A percentile compares a stretch with the other conserved stretches of the same genome.
Conservation (phyloP, 2,329 filamentous ascomycete genomes). For the Phaeomoniella chlamydospora region DNA sequence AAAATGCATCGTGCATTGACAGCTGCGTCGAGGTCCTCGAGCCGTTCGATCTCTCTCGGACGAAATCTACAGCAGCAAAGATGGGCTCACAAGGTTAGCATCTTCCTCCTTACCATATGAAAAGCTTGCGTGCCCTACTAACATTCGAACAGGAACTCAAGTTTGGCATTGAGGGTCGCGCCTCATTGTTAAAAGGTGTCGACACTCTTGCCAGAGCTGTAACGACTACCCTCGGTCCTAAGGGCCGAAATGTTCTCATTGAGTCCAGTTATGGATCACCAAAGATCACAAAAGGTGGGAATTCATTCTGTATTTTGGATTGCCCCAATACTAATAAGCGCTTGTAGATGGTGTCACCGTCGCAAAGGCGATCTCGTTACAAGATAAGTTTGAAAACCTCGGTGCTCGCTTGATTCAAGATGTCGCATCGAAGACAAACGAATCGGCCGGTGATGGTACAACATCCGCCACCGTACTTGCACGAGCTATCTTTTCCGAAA, state of each 20-base stretch:
- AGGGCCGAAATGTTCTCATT: conserved; percentile 96
- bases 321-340: conserved; percentile 9
- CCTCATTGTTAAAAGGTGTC: conserved; percentile 78
- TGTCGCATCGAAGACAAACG: conserved; percentile 98
- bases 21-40: conserved; percentile 64
- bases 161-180: conserved; percentile 90
- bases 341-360: conserved; percentile 69
- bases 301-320: no score
- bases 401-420: conserved; percentile 93
- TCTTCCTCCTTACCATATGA: conserved; percentile 2
- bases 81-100: conserved; percentile 87
- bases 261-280: conserved; percentile 97
- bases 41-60: conserved; percentile 53
- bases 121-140: conserved; percentile 12
- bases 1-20: conserved; percentile 94
- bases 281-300: conserved; percentile 98
- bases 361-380: conserved; percentile 74
- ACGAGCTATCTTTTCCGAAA: conserved; percentile 98
- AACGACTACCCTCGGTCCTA: conserved; percentile 88
- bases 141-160: conserved; percentile 64
- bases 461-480: conserved; percentile 95
- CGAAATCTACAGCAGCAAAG: conserved; percentile 74
- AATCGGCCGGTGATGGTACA: conserved; percentile 95
- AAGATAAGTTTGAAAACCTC: conserved; percentile 99
- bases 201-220: conserved; percentile 95